Conservation (phyloP, 495 filamentous ascomycete genomes). For the Amniculicola lignicola region DNA sequence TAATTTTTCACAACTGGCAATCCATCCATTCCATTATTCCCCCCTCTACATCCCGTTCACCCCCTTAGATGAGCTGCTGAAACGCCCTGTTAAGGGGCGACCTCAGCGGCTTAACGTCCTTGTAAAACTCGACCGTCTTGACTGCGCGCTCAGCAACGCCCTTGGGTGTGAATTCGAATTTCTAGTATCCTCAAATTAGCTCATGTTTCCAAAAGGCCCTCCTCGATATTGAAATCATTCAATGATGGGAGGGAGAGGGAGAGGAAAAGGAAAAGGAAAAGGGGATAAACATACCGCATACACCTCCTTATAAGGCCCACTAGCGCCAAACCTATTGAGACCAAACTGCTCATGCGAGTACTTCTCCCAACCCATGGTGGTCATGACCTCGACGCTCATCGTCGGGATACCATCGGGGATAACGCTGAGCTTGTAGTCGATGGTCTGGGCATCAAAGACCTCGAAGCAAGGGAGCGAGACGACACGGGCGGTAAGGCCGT, state of each 20-base stretch:
- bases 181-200: constrained; percentile 49
- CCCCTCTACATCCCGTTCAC: neutral
- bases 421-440: constrained; percentile 87
- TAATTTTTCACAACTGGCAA: neutral
- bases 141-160: constrained; percentile 92
- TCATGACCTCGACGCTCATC: constrained; percentile 90
- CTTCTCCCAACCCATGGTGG: constrained; percentile 92
- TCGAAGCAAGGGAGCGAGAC: constrained; percentile 97
- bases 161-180: constrained; percentile 98
- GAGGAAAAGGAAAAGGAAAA: no score
- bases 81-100: constrained; percentile 95
- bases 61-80: constrained; percentile 69
- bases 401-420: constrained; percentile 93
- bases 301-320: constrained; percentile 94
- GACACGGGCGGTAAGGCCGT: constrained; percentile 74
- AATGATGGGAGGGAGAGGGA: no score
- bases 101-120: constrained; percentile 80
- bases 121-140: constrained; percentile 93
- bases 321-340: constrained; percentile 96
- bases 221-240: no score
- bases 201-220: neutral
- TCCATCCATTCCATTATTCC: neutral
- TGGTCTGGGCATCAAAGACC: constrained; percentile 90
- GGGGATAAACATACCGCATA: constrained; percentile 80
- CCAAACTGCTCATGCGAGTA: constrained; percentile 99